Evolutionary conservation across 2,329 filamentous ascomycete species (phyloP).

Genomic region (Dothideomycetes sp.): DNA sequence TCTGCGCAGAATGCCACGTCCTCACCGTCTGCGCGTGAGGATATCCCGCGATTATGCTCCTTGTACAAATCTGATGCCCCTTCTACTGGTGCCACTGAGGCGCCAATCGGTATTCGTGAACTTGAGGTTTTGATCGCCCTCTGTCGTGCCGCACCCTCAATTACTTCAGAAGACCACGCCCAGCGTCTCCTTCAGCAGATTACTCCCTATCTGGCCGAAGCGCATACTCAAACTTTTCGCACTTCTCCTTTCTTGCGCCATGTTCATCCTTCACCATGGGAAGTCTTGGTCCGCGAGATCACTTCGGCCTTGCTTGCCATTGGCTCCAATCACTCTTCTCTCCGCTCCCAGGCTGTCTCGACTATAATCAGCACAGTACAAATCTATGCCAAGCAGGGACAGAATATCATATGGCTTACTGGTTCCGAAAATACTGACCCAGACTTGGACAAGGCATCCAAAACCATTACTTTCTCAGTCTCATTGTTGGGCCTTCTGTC

Average conservation of each 20-base stretch:
- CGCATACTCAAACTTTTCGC: conserved; percentile 67
- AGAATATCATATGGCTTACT: not conserved
- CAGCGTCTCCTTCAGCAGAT: conserved; percentile 71
- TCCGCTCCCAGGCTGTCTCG: conserved; percentile 57
- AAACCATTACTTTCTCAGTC: conserved; percentile 61
- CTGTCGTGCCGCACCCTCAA: conserved; percentile 75
- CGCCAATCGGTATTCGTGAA: conserved; percentile 59
- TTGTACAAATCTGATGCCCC: conserved; percentile 17
- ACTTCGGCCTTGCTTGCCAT: conserved; percentile 73
- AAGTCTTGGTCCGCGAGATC: conserved; percentile 69
- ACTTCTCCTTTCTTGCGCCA: conserved; percentile 74
- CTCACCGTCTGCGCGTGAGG: conserved; percentile 23
- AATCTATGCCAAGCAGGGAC: conserved; percentile 3
- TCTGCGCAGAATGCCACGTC: conserved; percentile 30
- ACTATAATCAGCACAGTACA: conserved; percentile 64
- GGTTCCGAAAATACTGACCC: not conserved
- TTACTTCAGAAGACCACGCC: conserved; percentile 63
- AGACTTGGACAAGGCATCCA: conserved; percentile 41
- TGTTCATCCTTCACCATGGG: conserved; percentile 81
- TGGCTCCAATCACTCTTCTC: conserved; percentile 59
- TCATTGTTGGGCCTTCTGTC: conserved; percentile 87
- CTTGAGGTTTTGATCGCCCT: conserved; percentile 85
- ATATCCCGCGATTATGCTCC: conserved; percentile 36
- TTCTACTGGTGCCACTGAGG: conserved; percentile 18
- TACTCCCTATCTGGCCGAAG: conserved; percentile 75